Conservation (phyloP, 345 rosid genomes). For the Camelina laxa region DNA sequence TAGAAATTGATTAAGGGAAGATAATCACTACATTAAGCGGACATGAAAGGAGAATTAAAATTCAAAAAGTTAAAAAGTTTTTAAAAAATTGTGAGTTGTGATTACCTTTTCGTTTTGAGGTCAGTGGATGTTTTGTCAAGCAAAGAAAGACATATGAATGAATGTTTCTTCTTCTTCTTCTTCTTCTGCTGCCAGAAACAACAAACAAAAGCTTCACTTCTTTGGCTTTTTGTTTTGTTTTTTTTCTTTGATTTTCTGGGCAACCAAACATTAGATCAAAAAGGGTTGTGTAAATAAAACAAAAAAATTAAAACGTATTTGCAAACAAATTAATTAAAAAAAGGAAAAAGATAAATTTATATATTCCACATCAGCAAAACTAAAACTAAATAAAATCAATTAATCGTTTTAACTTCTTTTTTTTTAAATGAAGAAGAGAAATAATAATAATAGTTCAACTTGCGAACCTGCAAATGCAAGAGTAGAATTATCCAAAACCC, state of each 20-base stretch:
- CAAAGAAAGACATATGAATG: slow-evolving; percentile 31
- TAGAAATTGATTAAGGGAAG: slow-evolving; percentile 40
- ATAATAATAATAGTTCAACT: neutral
- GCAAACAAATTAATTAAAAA: slow-evolving; percentile 19
- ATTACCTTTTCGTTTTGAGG: slow-evolving; percentile 22
- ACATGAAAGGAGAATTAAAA: slow-evolving; percentile 26
- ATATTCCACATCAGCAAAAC: slow-evolving; percentile 31
- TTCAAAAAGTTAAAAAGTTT: neutral
- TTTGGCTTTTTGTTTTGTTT: neutral
- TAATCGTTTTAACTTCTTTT: too few species aligned
- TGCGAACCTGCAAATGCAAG: neutral
- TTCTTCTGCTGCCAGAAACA: slow-evolving; percentile 29
- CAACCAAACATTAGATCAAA: slow-evolving; percentile 45
- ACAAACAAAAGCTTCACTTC: slow-evolving; percentile 24
- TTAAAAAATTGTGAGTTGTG: neutral
- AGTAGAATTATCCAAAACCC: slow-evolving; percentile 8
- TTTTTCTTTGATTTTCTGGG: slow-evolving; percentile 38
- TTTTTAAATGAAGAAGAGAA: neutral
- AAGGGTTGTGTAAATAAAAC: neutral
- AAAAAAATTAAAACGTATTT: slow-evolving; percentile 13
- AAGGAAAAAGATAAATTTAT: neutral
- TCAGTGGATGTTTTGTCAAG: slow-evolving; percentile 32
- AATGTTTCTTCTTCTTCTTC: too few species aligned
- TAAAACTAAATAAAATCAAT: slow-evolving; percentile 1
- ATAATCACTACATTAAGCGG: slow-evolving; percentile 25